Evolutionary conservation across 306 rosid genomes (phyloP).

Genomic region (Trifolium subterraneum): DNA sequence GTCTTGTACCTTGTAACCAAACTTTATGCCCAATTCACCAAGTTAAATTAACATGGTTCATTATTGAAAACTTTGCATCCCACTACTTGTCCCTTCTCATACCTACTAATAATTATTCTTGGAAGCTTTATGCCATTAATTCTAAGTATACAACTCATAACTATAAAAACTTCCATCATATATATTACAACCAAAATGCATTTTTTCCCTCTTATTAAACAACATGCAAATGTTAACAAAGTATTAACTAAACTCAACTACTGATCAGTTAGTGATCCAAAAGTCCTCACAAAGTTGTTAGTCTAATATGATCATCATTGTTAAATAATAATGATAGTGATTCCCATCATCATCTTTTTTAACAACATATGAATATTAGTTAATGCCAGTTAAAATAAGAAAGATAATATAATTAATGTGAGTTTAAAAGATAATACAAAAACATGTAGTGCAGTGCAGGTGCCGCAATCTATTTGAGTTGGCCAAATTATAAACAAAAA

Average conservation of each 20-base stretch:
- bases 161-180: constrained; percentile 37
- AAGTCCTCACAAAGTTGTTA: constrained; percentile 37
- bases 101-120: constrained; percentile 16
- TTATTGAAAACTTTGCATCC: background rate
- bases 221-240: constrained; percentile 36
- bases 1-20: too few relatives aligned
- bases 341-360: constrained; percentile 36
- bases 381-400: constrained; percentile 17
- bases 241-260: constrained; percentile 4
- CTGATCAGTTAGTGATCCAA: constrained; percentile 28
- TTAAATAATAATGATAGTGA: constrained; percentile 40
- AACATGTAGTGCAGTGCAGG: constrained; percentile 40
- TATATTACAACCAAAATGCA: constrained; percentile 40
- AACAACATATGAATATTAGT: constrained; percentile 37
- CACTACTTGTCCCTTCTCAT: background rate
- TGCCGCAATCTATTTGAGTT: constrained; percentile 46
- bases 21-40: background rate
- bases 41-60: background rate
- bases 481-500: constrained; percentile 43
- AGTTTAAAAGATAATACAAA: constrained; percentile 49
- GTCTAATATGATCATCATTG: constrained; percentile 46
- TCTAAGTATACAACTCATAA: constrained; percentile 41
- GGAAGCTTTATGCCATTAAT: constrained; percentile 5
- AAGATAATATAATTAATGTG: constrained; percentile 54
- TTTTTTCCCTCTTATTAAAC: background rate